Evolutionary conservation across 2,329 filamentous ascomycete species (phyloP), one percentile per base, ranked within the genome.

Genomic region (Cytospora piceicola): DNA sequence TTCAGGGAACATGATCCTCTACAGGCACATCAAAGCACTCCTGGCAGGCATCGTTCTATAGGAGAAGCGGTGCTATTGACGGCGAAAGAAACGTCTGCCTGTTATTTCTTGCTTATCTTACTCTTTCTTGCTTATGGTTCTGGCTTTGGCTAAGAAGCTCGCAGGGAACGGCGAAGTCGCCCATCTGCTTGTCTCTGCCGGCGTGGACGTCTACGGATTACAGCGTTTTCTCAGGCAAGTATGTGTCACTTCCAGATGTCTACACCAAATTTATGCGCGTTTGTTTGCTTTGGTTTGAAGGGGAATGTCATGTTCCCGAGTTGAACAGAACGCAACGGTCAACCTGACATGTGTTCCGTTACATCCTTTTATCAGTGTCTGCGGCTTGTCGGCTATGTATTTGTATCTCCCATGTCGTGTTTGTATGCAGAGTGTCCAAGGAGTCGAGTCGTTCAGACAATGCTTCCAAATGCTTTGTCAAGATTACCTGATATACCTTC

Each of bases 401-500:
- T 46, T 34, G 49, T 51, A 63, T 51, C 54, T 49, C 55, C 29
- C 27, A n/a, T 11, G n/a, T 30, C 49, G 39, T 34, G 32, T 27
- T 11, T n/a, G 52, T 52, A 63, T 55, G 46, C 60, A 57, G 1
- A 22, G 9, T 36, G 17, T 30, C 39, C 60, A 61, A 32, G 15
- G 42, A 39, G n/a, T 51, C 53, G n/a, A 3, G 34, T 62, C 54
- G 51, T 39, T 42, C 60, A 57, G 9, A 36, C 32, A 29, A 51
- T 63, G 36, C 49, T 20, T 22, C 57, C 54, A 27, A 27, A 54
- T 63, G 60, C 60, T 63, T 63, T 63, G 60, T 63, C 60, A 63
- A 57, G 60, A 53, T 63, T 63, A 63, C 53, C 51, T 34, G n/a
- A 63, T 36, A 39, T n/a, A 57, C 52, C 60, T 57, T 63, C 60